Evolutionary conservation across 106 monocot species (phyloP).

Genomic region (Alisma plantagoaquatica): DNA sequence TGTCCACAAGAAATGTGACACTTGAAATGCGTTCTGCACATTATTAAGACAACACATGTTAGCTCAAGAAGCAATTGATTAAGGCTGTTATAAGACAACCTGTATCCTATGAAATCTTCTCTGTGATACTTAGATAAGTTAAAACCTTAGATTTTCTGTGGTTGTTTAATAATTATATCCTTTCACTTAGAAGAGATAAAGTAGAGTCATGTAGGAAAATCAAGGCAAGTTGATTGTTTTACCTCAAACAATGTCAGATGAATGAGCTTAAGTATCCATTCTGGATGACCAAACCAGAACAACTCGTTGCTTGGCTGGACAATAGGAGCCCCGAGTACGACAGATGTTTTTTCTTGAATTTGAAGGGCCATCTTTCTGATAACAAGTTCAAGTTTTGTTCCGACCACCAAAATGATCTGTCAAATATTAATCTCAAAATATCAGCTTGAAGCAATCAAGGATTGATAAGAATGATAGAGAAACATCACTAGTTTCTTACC

Average conservation of each 20-base stretch:
- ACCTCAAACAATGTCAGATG: constrained; percentile 47
- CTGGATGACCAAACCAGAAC: constrained; percentile 45
- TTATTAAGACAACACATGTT: not conserved
- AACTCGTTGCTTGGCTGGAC: constrained; percentile 37
- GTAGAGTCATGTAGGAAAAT: too few relatives aligned
- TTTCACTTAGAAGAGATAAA: too few relatives aligned
- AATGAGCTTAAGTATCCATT: constrained; percentile 37
- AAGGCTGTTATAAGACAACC: too few relatives aligned
- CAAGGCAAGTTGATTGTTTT: too few relatives aligned
- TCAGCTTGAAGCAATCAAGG: not conserved
- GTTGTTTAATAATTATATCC: not conserved
- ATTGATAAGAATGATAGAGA: not conserved
- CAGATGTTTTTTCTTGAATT: constrained; percentile 31
- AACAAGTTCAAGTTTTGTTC: constrained; percentile 43
- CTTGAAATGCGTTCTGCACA: constrained; percentile 48
- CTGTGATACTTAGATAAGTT: too few relatives aligned
- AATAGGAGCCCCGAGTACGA: constrained; percentile 42
- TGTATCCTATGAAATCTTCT: too few relatives aligned
- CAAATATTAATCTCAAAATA: not conserved
- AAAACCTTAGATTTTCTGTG: not conserved
- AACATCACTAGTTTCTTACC: constrained; percentile 14
- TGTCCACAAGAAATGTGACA: constrained; percentile 36
- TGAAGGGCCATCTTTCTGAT: constrained; percentile 51
- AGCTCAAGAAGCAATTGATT: too few relatives aligned
- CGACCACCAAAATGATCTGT: constrained; percentile 38